Percentiles rank a stretch among this genome's conserved stretches.
phyloP scores from a whole-genome alignment of 139 green algal species.

The Auxenochlorella pyrenoidosa region DNA sequence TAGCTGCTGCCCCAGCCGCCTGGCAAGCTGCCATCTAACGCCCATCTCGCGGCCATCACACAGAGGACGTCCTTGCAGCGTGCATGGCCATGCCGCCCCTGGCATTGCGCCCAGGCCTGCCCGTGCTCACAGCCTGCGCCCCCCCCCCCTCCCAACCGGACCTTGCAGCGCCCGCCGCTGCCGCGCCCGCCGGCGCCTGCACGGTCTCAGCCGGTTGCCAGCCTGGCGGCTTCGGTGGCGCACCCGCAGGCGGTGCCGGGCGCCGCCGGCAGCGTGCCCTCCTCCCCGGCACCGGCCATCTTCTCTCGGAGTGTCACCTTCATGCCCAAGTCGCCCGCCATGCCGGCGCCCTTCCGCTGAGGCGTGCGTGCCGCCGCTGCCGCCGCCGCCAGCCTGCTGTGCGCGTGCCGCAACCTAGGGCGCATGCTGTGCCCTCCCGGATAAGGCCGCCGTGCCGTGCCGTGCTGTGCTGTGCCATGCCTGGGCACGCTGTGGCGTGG shows the following conservation, averaged over 20 bases:
- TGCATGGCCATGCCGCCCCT: too few relatives aligned
- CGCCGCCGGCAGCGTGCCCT: not conserved
- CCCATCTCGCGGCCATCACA: too few relatives aligned
- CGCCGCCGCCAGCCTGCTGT: not conserved
- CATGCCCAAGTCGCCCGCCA: constrained; percentile 66
- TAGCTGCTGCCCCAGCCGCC: not conserved
- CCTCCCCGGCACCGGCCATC: constrained; percentile 31
- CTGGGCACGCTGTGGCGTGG: too few relatives aligned
- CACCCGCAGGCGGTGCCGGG: constrained; percentile 3
- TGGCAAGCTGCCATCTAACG: too few relatives aligned
- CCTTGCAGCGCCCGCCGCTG: not conserved
- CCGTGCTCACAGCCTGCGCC: not conserved
- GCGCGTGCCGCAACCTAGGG: not conserved
- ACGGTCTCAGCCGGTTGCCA: constrained; percentile 1
- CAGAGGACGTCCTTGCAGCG: too few relatives aligned
- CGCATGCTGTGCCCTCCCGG: not conserved
- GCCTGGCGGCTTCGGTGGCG: not conserved
- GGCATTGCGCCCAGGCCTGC: too few relatives aligned
- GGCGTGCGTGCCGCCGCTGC: not conserved
- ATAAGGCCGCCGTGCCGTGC: too few relatives aligned
- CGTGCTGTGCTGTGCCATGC: too few relatives aligned
- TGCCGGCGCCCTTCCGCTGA: constrained; percentile 66
- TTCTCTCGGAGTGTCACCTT: constrained; percentile 65
- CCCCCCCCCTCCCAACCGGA: not conserved
- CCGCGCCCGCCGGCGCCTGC: constrained; percentile 2